Evolutionary conservation across 1,139 yeast genomes (phyloP), one percentile per base, ranked within the genome.

Genomic region (Yamadazyma triangularis): DNA sequence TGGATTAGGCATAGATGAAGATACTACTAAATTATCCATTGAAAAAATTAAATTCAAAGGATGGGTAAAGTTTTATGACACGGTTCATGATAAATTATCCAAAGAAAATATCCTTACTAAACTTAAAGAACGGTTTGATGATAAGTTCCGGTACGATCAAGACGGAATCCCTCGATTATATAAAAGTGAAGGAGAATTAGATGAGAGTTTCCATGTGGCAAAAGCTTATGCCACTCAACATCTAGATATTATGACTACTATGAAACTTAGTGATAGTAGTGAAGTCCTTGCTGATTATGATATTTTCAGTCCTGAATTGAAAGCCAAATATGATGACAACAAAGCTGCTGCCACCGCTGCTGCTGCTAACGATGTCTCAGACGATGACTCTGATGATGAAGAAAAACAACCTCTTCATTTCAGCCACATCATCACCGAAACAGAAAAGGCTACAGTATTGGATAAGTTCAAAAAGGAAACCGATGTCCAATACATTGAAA

Each of bases 161-260:
- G 73, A 79, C 40, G 95, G 93, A 4, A 60, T 87, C 24, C 98
- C 98, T 5, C 72, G 77, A 31, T 69, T 89, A 28, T 91, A 95
- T 82, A 79, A 77, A 41, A 79, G 78, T 35, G 74, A 80, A 24
- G 68, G 66, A 26, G 95, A 89, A 47, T 73, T 91, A 34, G 95
- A 88, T 38, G 56, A 60, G 3, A 72, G 73, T 16, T 89, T 79
- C 47, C 65, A 67, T 35, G 55, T 60, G 13, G 79, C 96, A 2
- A 79, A 77, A 39, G 67, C 68, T 2, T 53, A 60, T 29, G 77
- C 95, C 0, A 51, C 80, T 34, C 56, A 59, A 8, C 55, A 79
- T 2, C 56, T 87, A 23, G 87, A 91, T 3, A 51, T 77, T 6
- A 67, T 83, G 26, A 62, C 86, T 0, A 48, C 64, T 12, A 88